phyloP scores from a whole-genome alignment of 2,329 filamentous ascomycete genomes.

The Colletotrichum kahawae region DNA sequence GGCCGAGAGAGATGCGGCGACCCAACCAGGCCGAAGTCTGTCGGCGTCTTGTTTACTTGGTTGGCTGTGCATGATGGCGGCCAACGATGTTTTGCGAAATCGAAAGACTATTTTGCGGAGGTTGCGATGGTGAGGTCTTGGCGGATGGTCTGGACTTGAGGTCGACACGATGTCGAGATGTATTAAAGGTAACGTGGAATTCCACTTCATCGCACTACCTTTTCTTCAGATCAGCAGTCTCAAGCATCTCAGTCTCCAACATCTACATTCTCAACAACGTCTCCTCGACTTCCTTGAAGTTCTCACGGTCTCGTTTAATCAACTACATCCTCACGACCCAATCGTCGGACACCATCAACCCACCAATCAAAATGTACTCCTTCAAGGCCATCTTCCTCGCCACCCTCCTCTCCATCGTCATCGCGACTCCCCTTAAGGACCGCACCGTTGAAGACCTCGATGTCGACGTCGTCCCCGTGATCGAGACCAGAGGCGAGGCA shows the following conservation, averaged over 20 bases:
- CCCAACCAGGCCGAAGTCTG: neutral
- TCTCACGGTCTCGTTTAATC: neutral
- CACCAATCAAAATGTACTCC: neutral
- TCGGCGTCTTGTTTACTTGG: neutral
- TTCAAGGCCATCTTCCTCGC: neutral
- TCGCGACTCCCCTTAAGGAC: neutral
- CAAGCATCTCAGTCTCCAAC: neutral
- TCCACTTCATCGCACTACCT: fast-evolving
- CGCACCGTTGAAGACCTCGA: neutral
- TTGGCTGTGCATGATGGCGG: neutral
- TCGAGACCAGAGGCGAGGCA: neutral
- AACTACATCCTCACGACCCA: neutral
- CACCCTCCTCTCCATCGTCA: neutral
- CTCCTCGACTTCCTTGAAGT: neutral
- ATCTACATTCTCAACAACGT: neutral
- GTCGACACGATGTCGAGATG: neutral
- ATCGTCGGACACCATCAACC: fast-evolving
- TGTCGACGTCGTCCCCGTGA: neutral
- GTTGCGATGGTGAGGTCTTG: neutral
- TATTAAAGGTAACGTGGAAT: neutral
- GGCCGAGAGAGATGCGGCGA: neutral
- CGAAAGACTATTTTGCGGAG: neutral
- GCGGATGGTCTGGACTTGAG: neutral
- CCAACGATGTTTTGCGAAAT: neutral
- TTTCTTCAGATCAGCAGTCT: neutral